Evolutionary conservation across 768 basidiomycete species (phyloP).

Genomic region (Leccinum incarnatum): DNA sequence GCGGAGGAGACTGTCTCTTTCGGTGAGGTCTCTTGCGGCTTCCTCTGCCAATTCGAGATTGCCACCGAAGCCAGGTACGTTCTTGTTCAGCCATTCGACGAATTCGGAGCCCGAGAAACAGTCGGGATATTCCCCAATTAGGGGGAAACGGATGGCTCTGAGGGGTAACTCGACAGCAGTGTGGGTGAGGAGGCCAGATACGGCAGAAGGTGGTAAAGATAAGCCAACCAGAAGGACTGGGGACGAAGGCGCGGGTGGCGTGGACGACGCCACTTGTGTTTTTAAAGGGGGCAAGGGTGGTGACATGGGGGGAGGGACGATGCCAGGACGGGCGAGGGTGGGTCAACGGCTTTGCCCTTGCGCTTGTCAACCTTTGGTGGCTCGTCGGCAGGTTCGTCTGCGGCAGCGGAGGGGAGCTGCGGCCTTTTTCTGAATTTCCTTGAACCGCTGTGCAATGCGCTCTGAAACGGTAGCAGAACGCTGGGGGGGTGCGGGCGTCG

Average conservation of each 20-base stretch:
- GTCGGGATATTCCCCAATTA: constrained; percentile 68
- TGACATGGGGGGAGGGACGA: constrained; percentile 61
- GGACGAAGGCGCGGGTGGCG: constrained; percentile 41
- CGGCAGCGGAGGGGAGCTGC: constrained; percentile 27
- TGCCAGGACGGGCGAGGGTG: constrained; percentile 28
- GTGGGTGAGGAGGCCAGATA: constrained; percentile 68
- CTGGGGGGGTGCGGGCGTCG: constrained; percentile 50
- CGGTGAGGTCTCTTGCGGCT: constrained; percentile 52
- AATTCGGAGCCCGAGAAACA: constrained; percentile 57
- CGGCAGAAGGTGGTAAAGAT: constrained; percentile 56
- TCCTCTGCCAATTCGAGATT: constrained; percentile 79
- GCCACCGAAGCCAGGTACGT: constrained; percentile 75
- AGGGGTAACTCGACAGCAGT: constrained; percentile 73
- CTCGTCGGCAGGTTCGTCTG: constrained; percentile 28
- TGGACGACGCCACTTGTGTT: constrained; percentile 35
- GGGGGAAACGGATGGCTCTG: constrained; percentile 58
- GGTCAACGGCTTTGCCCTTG: constrained; percentile 64
- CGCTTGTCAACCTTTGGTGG: constrained; percentile 75
- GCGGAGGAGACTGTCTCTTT: constrained; percentile 56
- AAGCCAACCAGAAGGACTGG: constrained; percentile 77
- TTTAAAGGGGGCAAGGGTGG: constrained; percentile 51
- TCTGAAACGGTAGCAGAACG: constrained; percentile 82
- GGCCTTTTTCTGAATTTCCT: constrained; percentile 67
- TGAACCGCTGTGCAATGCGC: constrained; percentile 79
- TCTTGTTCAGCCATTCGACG: constrained; percentile 75